Base-by-base conservation (phyloP, 768 basidiomycete genomes). In the Podaxis carcinomalis region DNA sequence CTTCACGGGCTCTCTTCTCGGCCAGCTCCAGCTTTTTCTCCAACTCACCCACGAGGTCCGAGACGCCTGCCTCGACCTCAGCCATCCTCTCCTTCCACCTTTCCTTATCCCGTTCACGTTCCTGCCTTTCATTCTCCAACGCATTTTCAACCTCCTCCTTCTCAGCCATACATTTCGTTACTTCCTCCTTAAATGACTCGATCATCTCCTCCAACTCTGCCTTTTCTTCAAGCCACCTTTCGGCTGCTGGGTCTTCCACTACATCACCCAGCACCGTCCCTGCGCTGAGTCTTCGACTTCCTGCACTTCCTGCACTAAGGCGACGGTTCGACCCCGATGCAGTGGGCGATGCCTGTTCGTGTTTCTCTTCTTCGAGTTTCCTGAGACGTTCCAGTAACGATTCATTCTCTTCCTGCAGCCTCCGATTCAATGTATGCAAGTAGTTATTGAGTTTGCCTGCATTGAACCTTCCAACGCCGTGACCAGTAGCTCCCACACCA, bases 371-470 rank as follows among this genome's bases (percentile, higher is more conserved):
- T 66, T 86, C 88, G 55, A 83, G 69, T 59, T 70, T 78, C 61
- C 73, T 75, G 23, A 92, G 67, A 59, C 82, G 78, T 51, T 80
- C 80, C 4, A 85, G 70, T 6, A 95, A 77, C 11, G 68, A 73
- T 68, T 92, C 82, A 69, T 95, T 95, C 76, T 96, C 94, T 70
- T 93, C 90, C 65, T 92, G 89, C 57, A 96, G 70, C 58, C 88
- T 80, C 47, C 87, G 77, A 71, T 96, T 96, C 54, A 96, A 77
- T 9, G 89, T 87, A 72, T 95, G 92, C 68, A 96, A 72, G 70
- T 96, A 95, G 10, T 81, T 79, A 62, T 96, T 95, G 64, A 96
- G 73, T 73, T 94, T 96, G 16, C 82, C 81, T 2, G 90, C 90
- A 70, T 95, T 92, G 73, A 94, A 94, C 28, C 88, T 78, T 14